phyloP scores from a whole-genome alignment of 768 basidiomycete genomes.

The Phanerochaete carnosa region DNA sequence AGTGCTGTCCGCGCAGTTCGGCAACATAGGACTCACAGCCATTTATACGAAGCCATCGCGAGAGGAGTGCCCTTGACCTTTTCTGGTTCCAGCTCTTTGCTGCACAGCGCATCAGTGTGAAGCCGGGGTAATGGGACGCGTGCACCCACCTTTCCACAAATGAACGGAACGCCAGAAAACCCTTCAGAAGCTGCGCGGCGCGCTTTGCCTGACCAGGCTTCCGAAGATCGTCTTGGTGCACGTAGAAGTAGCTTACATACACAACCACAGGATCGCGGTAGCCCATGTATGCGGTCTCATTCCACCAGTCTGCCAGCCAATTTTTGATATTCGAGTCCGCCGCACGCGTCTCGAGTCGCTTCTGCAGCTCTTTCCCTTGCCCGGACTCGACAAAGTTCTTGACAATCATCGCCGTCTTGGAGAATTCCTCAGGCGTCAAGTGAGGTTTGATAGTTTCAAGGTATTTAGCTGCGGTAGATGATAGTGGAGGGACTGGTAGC shows the following conservation, averaged over 20 bases:
- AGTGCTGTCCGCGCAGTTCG: background rate
- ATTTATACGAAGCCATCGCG: constrained; percentile 93
- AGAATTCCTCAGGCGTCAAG: constrained; percentile 60
- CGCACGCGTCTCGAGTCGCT: constrained; percentile 73
- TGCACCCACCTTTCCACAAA: constrained; percentile 72
- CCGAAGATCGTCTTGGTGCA: constrained; percentile 68
- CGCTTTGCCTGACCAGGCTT: constrained; percentile 58
- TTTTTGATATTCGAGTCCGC: constrained; percentile 52
- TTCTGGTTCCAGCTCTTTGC: constrained; percentile 80
- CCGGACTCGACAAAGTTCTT: constrained; percentile 68
- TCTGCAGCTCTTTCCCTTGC: constrained; percentile 69
- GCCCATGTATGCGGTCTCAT: constrained; percentile 85
- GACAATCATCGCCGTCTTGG: constrained; percentile 55
- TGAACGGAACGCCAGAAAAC: constrained; percentile 79
- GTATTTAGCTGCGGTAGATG: constrained; percentile 85
- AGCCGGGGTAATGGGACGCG: background rate
- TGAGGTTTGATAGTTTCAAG: constrained; percentile 81
- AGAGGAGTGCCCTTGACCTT: constrained; percentile 74
- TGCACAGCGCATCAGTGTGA: background rate
- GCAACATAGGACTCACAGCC: constrained; percentile 54
- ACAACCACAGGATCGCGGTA: constrained; percentile 90
- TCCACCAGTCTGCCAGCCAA: constrained; percentile 99
- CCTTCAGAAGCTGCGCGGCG: constrained; percentile 82
- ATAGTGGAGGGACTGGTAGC: constrained; percentile 82
- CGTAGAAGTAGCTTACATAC: constrained; percentile 93